These are phyloP conservation scores for Dioscorea alata DNA, from an alignment of 106 monocot genomes.

Conservation along the genomic window DNA sequence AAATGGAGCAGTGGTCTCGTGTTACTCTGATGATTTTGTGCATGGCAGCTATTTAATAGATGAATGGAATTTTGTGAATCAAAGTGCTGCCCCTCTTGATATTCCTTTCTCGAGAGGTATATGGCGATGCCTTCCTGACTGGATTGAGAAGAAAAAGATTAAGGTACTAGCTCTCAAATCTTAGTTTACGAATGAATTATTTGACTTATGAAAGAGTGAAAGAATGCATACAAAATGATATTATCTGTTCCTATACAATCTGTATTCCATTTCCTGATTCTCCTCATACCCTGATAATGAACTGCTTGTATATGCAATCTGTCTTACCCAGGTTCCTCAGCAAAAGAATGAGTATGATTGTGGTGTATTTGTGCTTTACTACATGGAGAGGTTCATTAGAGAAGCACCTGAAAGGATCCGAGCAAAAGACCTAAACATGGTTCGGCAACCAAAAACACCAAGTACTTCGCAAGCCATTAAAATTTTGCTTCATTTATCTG, in stretches of 20 bases:
- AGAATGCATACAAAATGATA: background rate
- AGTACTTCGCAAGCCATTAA: background rate
- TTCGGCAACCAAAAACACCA: slow-evolving; percentile 12
- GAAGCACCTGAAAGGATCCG: slow-evolving; percentile 75
- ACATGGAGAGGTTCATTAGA: slow-evolving; percentile 76
- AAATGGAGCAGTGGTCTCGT: too few relatives aligned
- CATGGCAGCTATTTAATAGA: slow-evolving; percentile 63
- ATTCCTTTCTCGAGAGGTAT: slow-evolving; percentile 47
- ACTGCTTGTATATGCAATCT: background rate
- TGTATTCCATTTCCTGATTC: background rate
- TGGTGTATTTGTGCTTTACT: slow-evolving; percentile 90
- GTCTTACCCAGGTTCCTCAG: slow-evolving; percentile 68
- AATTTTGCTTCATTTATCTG: background rate
- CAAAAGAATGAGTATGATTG: slow-evolving; percentile 94
- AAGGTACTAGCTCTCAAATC: slow-evolving; percentile 28
- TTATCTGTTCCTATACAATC: background rate
- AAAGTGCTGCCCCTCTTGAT: slow-evolving; percentile 22
- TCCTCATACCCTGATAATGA: background rate
- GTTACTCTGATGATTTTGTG: background rate
- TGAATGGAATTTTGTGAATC: slow-evolving; percentile 64
- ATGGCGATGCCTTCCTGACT: slow-evolving; percentile 52
- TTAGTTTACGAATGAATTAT: background rate
- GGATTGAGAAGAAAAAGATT: slow-evolving; percentile 52
- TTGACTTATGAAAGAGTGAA: background rate
- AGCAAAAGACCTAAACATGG: slow-evolving; percentile 65